A percentile compares a stretch with the other conserved stretches of the same genome.
Conservation (phyloP, 495 filamentous ascomycete species). For the Lepraria neglecta region DNA sequence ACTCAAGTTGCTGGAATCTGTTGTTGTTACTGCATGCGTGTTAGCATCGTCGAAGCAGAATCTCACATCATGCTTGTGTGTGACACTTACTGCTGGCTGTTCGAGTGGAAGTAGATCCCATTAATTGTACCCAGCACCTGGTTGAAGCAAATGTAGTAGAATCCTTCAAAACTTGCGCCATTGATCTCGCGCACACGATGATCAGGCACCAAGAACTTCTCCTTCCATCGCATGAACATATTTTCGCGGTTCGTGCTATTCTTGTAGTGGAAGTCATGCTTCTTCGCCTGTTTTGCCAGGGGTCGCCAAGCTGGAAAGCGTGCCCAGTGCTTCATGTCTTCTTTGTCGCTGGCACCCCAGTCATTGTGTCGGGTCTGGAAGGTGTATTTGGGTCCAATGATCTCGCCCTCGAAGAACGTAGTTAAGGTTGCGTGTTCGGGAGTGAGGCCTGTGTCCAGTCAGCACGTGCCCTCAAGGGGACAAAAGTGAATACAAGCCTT, state of each 20-base stretch:
- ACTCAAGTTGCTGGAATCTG: conserved; percentile 82
- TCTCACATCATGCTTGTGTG: not conserved
- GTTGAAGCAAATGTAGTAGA: conserved; percentile 99
- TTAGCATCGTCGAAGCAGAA: conserved; percentile 13
- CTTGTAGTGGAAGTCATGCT: conserved; percentile 65
- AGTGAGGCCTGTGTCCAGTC: conserved; percentile 63
- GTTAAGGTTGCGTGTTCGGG: conserved; percentile 93
- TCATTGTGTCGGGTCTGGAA: conserved; percentile 83
- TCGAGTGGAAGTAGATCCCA: conserved; percentile 96
- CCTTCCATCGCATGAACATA: conserved; percentile 99
- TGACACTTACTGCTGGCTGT: conserved; percentile 80
- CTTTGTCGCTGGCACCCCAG: conserved; percentile 90
- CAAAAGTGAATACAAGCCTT: conserved; percentile 57
- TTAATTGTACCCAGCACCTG: conserved; percentile 76
- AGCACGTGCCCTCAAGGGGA: conserved; percentile 20
- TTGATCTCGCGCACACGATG: conserved; percentile 83
- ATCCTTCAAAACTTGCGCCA: conserved; percentile 95
- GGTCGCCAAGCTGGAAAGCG: conserved; percentile 83
- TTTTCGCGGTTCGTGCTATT: conserved; percentile 72
- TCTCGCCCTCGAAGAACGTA: conserved; percentile 98
- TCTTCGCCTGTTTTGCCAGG: conserved; percentile 66
- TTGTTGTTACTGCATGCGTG: conserved; percentile 22
- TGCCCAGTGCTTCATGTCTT: conserved; percentile 89
- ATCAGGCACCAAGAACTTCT: conserved; percentile 95
- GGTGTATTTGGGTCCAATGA: conserved; percentile 89